Percentiles rank a stretch among this genome's conserved stretches.
Conservation (phyloP, 2,329 filamentous ascomycete species). For the Hymenotorrendiella dingleyae region DNA sequence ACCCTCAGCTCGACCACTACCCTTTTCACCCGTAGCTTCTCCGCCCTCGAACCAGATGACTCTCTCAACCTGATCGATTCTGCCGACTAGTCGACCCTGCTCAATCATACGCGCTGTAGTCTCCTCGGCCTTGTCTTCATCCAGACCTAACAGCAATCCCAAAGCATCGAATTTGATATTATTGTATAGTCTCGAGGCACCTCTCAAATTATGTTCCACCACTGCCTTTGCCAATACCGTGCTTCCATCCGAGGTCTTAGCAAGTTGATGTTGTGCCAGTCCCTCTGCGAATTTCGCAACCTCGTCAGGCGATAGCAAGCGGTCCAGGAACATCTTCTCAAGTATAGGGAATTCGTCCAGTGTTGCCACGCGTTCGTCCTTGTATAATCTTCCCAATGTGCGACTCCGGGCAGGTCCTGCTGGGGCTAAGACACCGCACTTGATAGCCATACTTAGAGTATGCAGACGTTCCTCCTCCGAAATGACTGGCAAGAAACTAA, state of each 20-base stretch:
- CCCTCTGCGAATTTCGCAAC: conserved; percentile 78
- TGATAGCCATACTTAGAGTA: conserved; percentile 80
- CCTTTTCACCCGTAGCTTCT: conserved; percentile 63
- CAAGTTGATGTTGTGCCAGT: conserved; percentile 82
- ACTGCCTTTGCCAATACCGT: conserved; percentile 92
- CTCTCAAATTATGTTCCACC: conserved; percentile 91
- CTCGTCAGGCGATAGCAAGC: conserved; percentile 74
- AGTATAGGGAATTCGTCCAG: conserved; percentile 80
- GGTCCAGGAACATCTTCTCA: conserved; percentile 96
- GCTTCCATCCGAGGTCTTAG: conserved; percentile 80
- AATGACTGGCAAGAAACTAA: conserved; percentile 73
- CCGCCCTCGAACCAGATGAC: conserved; percentile 80
- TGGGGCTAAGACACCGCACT: conserved; percentile 86
- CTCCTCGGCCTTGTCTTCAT: conserved; percentile 76
- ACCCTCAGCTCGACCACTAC: conserved; percentile 58
- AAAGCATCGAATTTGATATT: conserved; percentile 75
- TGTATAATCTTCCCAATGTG: conserved; percentile 78
- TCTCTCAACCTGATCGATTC: conserved; percentile 89
- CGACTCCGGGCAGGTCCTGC: conserved; percentile 81
- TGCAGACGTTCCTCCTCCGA: conserved; percentile 80
- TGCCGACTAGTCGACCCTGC: conserved; percentile 78
- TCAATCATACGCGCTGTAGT: conserved; percentile 96
- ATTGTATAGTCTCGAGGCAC: conserved; percentile 70
- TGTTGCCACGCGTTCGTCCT: conserved; percentile 75
- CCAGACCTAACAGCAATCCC: conserved; percentile 69